Conservation (phyloP, 495 filamentous ascomycete species). For the Penicillium goetzii region DNA sequence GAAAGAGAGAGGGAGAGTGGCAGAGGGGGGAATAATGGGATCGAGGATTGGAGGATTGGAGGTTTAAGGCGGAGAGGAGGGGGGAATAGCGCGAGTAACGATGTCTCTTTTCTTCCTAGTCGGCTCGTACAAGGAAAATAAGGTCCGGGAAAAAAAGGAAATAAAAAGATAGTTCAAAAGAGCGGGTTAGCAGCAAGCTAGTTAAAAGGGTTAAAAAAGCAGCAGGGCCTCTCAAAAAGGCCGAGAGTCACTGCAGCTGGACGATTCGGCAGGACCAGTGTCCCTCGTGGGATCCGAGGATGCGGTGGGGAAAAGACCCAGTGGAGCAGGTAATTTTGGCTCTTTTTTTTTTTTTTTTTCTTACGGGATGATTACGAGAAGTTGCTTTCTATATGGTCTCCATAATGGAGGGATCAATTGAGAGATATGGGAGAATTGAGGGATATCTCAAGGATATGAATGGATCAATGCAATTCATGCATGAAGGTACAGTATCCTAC, state of each 20-base stretch:
- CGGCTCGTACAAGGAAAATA: slow-evolving; percentile 26
- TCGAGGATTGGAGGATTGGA: not conserved
- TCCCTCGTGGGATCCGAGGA: slow-evolving; percentile 52
- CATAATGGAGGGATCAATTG: not conserved
- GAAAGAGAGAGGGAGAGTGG: not conserved
- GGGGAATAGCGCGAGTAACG: not conserved
- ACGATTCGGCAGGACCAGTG: slow-evolving; percentile 36
- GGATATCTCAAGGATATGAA: not conserved
- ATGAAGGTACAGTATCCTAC: not conserved
- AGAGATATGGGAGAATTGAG: not conserved
- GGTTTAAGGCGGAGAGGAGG: slow-evolving; percentile 27
- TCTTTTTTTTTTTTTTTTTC: slow-evolving; percentile 12
- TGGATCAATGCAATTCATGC: not conserved
- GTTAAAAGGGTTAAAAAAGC: slow-evolving; percentile 18
- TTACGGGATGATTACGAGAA: not conserved
- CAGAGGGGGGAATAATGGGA: slow-evolving; percentile 1
- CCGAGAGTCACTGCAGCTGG: slow-evolving; percentile 6
- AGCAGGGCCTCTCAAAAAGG: slow-evolving; percentile 17
- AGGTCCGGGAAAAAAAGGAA: slow-evolving; percentile 35
- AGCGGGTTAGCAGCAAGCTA: slow-evolving; percentile 13
- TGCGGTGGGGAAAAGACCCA: slow-evolving; percentile 36
- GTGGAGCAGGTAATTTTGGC: slow-evolving; percentile 50
- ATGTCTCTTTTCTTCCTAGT: slow-evolving; percentile 5
- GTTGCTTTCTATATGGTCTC: not conserved
- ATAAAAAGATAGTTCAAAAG: not conserved